Percentiles rank a stretch among this genome's conserved stretches.
Evolutionary conservation across 2,329 filamentous ascomycete species (phyloP).

Genomic region (Thielaviopsis punctulata): DNA sequence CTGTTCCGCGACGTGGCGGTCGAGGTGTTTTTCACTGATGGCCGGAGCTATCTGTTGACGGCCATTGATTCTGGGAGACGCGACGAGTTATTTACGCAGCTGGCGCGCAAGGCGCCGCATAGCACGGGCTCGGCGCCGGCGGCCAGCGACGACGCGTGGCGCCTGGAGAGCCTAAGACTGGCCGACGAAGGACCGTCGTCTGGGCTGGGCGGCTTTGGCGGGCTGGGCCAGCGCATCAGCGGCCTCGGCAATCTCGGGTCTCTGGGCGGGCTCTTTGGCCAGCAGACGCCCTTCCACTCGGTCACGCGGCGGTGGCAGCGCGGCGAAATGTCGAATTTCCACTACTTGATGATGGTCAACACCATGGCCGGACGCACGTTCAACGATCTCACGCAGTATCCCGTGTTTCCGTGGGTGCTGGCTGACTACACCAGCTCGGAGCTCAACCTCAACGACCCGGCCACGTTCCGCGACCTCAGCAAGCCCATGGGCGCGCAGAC

Average conservation of each 20-base stretch:
- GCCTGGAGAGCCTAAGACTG: constrained; percentile 66
- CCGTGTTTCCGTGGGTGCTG: constrained; percentile 92
- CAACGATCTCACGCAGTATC: constrained; percentile 95
- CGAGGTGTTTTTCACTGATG: constrained; percentile 96
- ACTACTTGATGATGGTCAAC: constrained; percentile 97
- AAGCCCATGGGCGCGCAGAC: constrained; percentile 96
- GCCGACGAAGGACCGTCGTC: constrained; percentile 5
- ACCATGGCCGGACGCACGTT: constrained; percentile 94
- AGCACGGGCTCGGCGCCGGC: constrained; percentile 50
- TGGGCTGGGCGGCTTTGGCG: constrained; percentile 21
- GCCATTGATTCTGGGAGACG: constrained; percentile 55
- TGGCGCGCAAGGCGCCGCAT: constrained; percentile 65
- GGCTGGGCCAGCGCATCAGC: constrained; percentile 43
- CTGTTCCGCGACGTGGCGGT: constrained; percentile 88
- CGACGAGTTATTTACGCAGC: constrained; percentile 64
- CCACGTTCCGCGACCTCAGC: constrained; percentile 74
- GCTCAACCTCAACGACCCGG: constrained; percentile 68
- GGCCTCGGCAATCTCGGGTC: constrained; percentile 37
- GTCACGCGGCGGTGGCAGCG: constrained; percentile 79
- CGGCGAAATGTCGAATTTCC: constrained; percentile 95
- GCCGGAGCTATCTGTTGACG: constrained; percentile 83
- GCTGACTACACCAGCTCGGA: constrained; percentile 93
- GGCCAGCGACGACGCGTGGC: constrained; percentile 78
- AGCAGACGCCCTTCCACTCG: constrained; percentile 45
- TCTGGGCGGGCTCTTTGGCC: constrained; percentile 68